phyloP scores from a whole-genome alignment of 768 basidiomycete genomes.

The Boletus patriciae region DNA sequence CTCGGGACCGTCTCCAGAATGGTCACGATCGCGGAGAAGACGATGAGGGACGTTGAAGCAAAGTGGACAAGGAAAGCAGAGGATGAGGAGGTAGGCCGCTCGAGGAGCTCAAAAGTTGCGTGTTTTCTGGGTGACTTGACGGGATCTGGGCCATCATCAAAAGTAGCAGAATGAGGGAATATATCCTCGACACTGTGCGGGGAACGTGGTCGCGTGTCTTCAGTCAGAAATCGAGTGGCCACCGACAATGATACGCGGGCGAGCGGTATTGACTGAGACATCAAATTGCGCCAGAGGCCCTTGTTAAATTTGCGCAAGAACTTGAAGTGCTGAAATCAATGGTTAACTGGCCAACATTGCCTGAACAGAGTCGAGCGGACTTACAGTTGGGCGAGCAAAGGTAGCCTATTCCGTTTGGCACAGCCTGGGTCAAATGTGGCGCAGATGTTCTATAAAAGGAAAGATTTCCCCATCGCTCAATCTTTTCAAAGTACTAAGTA shows the following conservation, averaged over 20 bases:
- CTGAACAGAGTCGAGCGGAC: neutral
- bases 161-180: constrained; percentile 38
- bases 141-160: constrained; percentile 34
- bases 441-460: constrained; percentile 1
- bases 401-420: neutral
- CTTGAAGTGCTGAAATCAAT: neutral
- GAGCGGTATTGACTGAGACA: constrained; percentile 35
- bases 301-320: neutral
- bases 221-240: constrained; percentile 43
- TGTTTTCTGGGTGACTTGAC: constrained; percentile 55
- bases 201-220: constrained; percentile 37
- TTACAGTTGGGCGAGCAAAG: neutral
- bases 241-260: constrained; percentile 21
- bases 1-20: constrained; percentile 78
- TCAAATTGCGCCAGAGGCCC: constrained; percentile 1
- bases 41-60: constrained; percentile 66
- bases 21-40: constrained; percentile 73
- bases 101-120: constrained; percentile 67
- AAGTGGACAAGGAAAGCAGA: constrained; percentile 78
- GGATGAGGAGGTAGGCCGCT: constrained; percentile 73
- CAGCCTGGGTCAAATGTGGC: too few species aligned
- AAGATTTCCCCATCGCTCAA: neutral
- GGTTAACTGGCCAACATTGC: neutral
- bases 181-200: constrained; percentile 39
- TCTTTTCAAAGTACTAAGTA: too few species aligned